Conservation (phyloP, 2,329 filamentous ascomycete genomes). For the Paraphaeosphaeria minitans region DNA sequence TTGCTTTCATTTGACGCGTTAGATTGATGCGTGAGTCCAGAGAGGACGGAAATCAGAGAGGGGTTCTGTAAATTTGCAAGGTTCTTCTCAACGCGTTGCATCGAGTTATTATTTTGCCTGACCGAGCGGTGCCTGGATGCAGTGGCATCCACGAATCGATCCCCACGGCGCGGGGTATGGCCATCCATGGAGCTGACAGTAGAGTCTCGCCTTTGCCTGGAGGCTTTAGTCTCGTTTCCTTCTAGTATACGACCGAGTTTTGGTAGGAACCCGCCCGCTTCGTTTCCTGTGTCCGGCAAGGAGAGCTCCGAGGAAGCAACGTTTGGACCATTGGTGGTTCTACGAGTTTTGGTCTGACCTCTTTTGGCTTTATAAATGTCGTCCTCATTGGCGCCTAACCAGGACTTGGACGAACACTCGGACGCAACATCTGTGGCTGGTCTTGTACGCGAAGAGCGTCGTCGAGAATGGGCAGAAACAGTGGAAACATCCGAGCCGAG, state of each 20-base stretch:
- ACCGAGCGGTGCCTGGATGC: conserved; percentile 32
- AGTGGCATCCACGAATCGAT: conserved; percentile 27
- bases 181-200: conserved; percentile 25
- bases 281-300: conserved; percentile 23
- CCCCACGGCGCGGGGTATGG: conserved; percentile 18
- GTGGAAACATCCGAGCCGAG: conserved; percentile 15
- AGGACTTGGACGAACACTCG: conserved; percentile 24
- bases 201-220: conserved; percentile 29
- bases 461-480: conserved; percentile 24
- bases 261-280: conserved; percentile 42
- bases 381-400: conserved; percentile 30
- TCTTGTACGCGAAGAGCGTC: conserved; percentile 32
- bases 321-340: conserved; percentile 23
- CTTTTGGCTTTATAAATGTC: conserved; percentile 28
- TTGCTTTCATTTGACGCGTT: conserved; percentile 52
- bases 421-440: conserved; percentile 26
- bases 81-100: conserved; percentile 38
- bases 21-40: conserved; percentile 49
- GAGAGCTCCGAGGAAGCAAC: conserved; percentile 18
- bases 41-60: conserved; percentile 51
- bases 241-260: conserved; percentile 50
- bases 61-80: conserved; percentile 44
- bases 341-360: conserved; percentile 27
- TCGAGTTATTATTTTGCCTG: conserved; percentile 40
- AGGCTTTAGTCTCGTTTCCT: conserved; percentile 34